Evolutionary conservation across 495 filamentous ascomycete species (phyloP).

Genomic region (Platismatia glauca): DNA sequence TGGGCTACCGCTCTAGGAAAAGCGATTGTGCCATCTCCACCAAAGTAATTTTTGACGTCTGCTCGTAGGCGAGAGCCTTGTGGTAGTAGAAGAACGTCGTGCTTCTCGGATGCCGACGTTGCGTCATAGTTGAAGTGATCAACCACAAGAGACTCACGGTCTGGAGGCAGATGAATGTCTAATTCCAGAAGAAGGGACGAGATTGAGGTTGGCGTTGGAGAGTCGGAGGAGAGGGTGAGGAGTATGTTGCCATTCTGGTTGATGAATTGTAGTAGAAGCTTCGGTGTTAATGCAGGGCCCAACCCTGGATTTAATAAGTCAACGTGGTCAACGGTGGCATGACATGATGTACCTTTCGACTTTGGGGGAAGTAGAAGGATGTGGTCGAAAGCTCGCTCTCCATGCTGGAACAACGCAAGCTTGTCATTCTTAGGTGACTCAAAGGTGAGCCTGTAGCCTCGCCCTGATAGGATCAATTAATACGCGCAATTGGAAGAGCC

Average conservation of each 20-base stretch:
- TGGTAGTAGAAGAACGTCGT: slow-evolving; percentile 78
- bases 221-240: slow-evolving; percentile 69
- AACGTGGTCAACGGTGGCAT: slow-evolving; percentile 9
- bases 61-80: slow-evolving; percentile 50
- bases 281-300: slow-evolving; percentile 78
- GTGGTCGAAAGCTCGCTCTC: slow-evolving; percentile 85
- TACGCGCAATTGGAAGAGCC: slow-evolving; percentile 7
- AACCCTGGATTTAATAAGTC: slow-evolving; percentile 52
- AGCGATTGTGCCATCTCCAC: slow-evolving; percentile 60
- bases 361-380: slow-evolving; percentile 77
- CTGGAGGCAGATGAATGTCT: slow-evolving; percentile 81
- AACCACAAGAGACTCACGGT: slow-evolving; percentile 71
- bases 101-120: slow-evolving; percentile 63
- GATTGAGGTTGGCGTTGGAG: slow-evolving; percentile 64
- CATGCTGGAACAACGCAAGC: slow-evolving; percentile 75
- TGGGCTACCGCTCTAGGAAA: slow-evolving; percentile 75
- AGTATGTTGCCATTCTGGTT: slow-evolving; percentile 89
- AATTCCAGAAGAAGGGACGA: slow-evolving; percentile 82
- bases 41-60: slow-evolving; percentile 74
- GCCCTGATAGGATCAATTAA: slow-evolving; percentile 43
- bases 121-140: slow-evolving; percentile 95
- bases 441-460: slow-evolving; percentile 72
- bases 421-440: slow-evolving; percentile 79
- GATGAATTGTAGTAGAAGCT: slow-evolving; percentile 80
- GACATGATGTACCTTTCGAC: slow-evolving; percentile 62